These are phyloP conservation scores for Cyphellophora attinorum DNA, from an alignment of 2,329 filamentous ascomycete genomes.

Conservation along the genomic window DNA sequence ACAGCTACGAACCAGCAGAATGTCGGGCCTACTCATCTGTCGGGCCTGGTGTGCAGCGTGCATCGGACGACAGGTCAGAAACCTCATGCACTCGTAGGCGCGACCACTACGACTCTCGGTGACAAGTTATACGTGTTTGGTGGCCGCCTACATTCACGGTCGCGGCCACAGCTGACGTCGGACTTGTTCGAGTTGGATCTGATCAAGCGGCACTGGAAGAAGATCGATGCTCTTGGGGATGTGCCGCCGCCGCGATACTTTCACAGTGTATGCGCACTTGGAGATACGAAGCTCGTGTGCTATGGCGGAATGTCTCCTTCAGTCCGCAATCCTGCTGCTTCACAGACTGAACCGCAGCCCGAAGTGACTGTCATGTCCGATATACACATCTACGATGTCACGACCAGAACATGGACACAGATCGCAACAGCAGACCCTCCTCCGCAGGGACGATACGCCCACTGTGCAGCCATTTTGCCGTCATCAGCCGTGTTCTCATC, in stretches of 20 bases:
- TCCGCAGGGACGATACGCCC: slow-evolving; percentile 89
- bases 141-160: slow-evolving; percentile 75
- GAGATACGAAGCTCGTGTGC: slow-evolving; percentile 92
- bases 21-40: slow-evolving; percentile 48
- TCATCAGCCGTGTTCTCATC: slow-evolving; percentile 84
- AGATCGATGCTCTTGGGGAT: slow-evolving; percentile 73
- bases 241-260: slow-evolving; percentile 89
- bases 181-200: slow-evolving; percentile 92
- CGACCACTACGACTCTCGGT: slow-evolving; percentile 87
- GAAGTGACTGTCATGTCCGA: slow-evolving; percentile 97
- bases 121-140: slow-evolving; percentile 98
- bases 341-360: slow-evolving; percentile 53
- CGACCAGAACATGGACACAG: slow-evolving; percentile 72
- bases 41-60: slow-evolving; percentile 59
- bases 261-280: slow-evolving; percentile 87
- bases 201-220: slow-evolving; percentile 85
- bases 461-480: slow-evolving; percentile 86
- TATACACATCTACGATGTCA: slow-evolving; percentile 88
- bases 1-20: slow-evolving; percentile 10
- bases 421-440: slow-evolving; percentile 60
- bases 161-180: slow-evolving; percentile 72
- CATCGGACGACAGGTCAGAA: slow-evolving; percentile 81
- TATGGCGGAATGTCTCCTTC: slow-evolving; percentile 96
- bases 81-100: slow-evolving; percentile 83
- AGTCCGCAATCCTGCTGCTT: slow-evolving; percentile 20